Conservation (phyloP, 805 yeast species). For the Candida koratica region DNA sequence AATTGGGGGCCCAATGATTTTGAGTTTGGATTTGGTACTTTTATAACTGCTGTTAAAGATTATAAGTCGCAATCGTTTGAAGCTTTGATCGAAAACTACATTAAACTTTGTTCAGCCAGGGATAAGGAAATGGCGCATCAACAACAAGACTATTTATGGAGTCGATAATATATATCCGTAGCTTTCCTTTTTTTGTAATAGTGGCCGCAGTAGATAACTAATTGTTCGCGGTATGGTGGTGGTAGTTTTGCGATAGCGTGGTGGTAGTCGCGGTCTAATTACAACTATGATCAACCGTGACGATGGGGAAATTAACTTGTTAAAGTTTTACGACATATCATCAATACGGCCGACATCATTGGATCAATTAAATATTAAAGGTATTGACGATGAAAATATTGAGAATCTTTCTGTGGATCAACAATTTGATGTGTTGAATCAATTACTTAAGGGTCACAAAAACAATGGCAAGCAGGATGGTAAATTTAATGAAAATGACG, state of each 20-base stretch:
- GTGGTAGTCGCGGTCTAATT: too few relatives aligned
- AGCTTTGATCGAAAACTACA: slow-evolving; percentile 16
- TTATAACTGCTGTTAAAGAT: slow-evolving; percentile 51
- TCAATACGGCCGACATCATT: slow-evolving; percentile 21
- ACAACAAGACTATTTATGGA: too few relatives aligned
- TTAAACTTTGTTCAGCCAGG: background rate
- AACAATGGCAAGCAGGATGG: slow-evolving; percentile 3
- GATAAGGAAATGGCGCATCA: too few relatives aligned
- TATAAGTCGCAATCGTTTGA: slow-evolving; percentile 15
- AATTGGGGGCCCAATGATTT: slow-evolving; percentile 62
- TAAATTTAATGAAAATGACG: slow-evolving; percentile 19
- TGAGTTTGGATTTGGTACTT: slow-evolving; percentile 55
- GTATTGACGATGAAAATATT: slow-evolving; percentile 19
- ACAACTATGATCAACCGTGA: slow-evolving; percentile 34
- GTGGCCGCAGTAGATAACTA: too few relatives aligned
- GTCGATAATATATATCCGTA: too few relatives aligned
- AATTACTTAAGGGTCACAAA: slow-evolving; percentile 18
- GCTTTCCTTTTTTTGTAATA: too few relatives aligned
- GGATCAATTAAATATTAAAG: slow-evolving; percentile 17
- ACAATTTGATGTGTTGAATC: slow-evolving; percentile 28
- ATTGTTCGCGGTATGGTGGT: too few relatives aligned
- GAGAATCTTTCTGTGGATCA: slow-evolving; percentile 22
- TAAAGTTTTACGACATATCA: slow-evolving; percentile 27
- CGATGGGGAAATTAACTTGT: slow-evolving; percentile 25
- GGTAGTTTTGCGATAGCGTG: too few relatives aligned